A percentile compares a stretch with the other conserved stretches of the same genome.
Evolutionary conservation across 2,329 filamentous ascomycete genomes (phyloP).

Genomic region (Talaromyces sp.): DNA sequence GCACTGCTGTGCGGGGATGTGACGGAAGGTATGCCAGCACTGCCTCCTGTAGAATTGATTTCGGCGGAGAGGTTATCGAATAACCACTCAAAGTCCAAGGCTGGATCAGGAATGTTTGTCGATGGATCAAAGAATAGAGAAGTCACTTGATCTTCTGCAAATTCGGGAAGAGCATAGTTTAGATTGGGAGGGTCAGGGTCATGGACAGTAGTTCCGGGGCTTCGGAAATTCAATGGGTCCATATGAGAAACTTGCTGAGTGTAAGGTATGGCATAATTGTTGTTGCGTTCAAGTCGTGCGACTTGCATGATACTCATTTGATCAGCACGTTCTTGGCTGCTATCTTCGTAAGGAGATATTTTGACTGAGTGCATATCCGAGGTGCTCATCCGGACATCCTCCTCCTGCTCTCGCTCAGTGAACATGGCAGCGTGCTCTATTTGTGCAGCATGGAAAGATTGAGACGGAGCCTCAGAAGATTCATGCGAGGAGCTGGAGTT

Average conservation of each 20-base stretch:
- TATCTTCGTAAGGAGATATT: conserved; percentile 2
- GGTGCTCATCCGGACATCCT: conserved; percentile 5
- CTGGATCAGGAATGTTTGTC: conserved; percentile 18
- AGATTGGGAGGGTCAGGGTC: neutral
- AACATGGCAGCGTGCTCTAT: conserved; percentile 13
- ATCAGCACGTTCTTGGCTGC: neutral
- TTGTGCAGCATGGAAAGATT: neutral
- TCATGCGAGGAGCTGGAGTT: conserved; percentile 1
- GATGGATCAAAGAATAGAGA: conserved; percentile 21
- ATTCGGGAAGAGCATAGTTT: conserved; percentile 7
- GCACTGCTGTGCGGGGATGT: conserved; percentile 14
- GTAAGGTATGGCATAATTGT: neutral
- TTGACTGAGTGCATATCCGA: conserved; percentile 1
- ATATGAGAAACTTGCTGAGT: neutral
- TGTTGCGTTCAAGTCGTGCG: neutral
- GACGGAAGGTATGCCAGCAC: conserved; percentile 3
- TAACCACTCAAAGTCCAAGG: conserved; percentile 22
- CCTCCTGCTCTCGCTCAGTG: conserved; percentile 11
- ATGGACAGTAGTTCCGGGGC: neutral
- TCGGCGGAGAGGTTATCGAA: conserved; percentile 20
- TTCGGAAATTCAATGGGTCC: conserved; percentile 1
- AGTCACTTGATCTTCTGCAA: conserved; percentile 15
- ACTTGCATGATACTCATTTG: neutral
- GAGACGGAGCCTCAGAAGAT: neutral
- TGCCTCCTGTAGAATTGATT: conserved; percentile 15